Evolutionary conservation across 768 basidiomycete genomes (phyloP).

Genomic region (Phlebiopsis gigantea): DNA sequence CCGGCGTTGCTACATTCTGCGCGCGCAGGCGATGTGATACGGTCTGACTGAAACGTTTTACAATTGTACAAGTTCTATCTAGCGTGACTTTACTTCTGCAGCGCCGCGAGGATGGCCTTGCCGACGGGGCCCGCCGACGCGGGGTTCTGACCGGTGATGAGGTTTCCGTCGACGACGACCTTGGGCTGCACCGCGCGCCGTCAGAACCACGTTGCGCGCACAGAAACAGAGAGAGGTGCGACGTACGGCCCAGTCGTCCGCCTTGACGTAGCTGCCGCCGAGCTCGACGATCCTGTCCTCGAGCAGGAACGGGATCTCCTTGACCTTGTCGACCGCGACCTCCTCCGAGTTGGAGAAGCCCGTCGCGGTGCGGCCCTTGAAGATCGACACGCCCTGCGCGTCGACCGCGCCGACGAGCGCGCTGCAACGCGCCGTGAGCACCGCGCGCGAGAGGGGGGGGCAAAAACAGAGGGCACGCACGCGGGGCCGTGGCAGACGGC

Average conservation of each 20-base stretch:
- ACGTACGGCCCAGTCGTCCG: constrained; percentile 41
- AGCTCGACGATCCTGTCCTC: constrained; percentile 59
- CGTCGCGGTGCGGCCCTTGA: constrained; percentile 51
- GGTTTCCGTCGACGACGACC: constrained; percentile 52
- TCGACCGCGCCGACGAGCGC: constrained; percentile 56
- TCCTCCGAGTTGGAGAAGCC: constrained; percentile 76
- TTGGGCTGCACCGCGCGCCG: constrained; percentile 24
- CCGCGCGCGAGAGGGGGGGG: background rate
- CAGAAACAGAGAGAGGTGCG: constrained; percentile 33
- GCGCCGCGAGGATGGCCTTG: constrained; percentile 49
- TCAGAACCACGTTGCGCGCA: background rate
- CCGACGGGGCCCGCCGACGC: constrained; percentile 54
- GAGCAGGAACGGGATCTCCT: constrained; percentile 67
- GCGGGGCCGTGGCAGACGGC: constrained; percentile 83
- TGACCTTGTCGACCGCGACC: constrained; percentile 35
- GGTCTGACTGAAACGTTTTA: background rate
- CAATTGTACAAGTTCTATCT: background rate
- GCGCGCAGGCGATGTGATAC: background rate
- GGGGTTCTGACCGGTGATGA: constrained; percentile 75
- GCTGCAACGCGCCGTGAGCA: constrained; percentile 20
- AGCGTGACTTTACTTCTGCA: constrained; percentile 23
- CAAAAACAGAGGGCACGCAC: no score
- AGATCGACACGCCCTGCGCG: constrained; percentile 55
- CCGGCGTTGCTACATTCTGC: background rate
- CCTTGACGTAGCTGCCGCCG: constrained; percentile 64